These are phyloP conservation scores for Globisporangium lucens DNA, from an alignment of 352 stramenopile species.

Conservation along the genomic window DNA sequence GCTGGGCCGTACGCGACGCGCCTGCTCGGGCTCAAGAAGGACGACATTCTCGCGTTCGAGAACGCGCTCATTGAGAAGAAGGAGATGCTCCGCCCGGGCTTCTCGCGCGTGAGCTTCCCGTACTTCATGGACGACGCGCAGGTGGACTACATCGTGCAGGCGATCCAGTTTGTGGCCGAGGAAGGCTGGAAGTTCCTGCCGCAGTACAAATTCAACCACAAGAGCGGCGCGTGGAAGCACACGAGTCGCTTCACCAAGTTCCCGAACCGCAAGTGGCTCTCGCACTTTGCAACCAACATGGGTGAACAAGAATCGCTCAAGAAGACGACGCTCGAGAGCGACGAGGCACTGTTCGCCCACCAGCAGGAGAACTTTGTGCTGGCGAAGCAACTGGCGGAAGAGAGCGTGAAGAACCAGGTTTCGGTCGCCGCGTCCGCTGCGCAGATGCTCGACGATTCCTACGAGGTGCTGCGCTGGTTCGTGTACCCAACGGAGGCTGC, in stretches of 20 bases:
- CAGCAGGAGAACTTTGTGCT: slow-evolving; percentile 38
- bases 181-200: slow-evolving; percentile 93
- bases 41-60: slow-evolving; percentile 69
- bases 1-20: slow-evolving; percentile 92
- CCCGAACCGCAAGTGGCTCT: neutral
- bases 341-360: slow-evolving; percentile 24
- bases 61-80: slow-evolving; percentile 86
- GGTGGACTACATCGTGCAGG: slow-evolving; percentile 92
- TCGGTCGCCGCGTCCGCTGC: neutral
- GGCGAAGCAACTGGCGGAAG: slow-evolving; percentile 29
- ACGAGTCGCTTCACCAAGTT: slow-evolving; percentile 45
- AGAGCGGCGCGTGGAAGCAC: slow-evolving; percentile 94
- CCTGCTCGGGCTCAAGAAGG: slow-evolving; percentile 88
- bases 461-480: slow-evolving; percentile 73
- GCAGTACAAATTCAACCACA: slow-evolving; percentile 83
- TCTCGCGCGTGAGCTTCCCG: slow-evolving; percentile 91
- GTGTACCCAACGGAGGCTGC: slow-evolving; percentile 71
- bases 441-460: slow-evolving; percentile 40
- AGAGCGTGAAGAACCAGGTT: slow-evolving; percentile 15
- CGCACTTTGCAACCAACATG: neutral
- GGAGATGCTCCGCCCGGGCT: slow-evolving; percentile 94
- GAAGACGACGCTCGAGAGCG: neutral
- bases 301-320: neutral
- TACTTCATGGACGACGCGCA: slow-evolving; percentile 82
- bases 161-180: slow-evolving; percentile 91